Evolutionary conservation across 208 protist genomes (phyloP), one percentile per base, ranked within the genome.

Genomic region (Leptomonas pyrrhocoris): DNA sequence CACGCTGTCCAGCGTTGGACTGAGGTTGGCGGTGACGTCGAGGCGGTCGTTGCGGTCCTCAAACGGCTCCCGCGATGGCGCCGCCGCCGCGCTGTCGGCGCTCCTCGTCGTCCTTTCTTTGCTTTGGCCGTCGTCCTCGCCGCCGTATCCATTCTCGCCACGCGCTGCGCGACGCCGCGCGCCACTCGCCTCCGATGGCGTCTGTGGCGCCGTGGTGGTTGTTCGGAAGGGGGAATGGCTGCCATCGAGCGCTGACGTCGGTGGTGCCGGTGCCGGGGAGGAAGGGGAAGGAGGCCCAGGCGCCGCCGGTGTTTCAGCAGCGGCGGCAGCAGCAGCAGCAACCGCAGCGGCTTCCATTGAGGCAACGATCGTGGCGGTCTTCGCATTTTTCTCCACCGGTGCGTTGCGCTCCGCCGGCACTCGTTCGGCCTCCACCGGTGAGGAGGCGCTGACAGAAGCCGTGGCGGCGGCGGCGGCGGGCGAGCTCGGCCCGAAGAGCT

Each of bases 1-100:
- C 9, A 90, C 85, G 59, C 79, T 82, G 50, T 83, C 79, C 51
- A 92, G 66, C 16, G 91, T 56, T 2, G 90, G 86, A 58, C 73
- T 93, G 11, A 96, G 76, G 49, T 96, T 93, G 7, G 84, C 74
- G 0, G 82, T 86, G n/a, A 96, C 16, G 63, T 95, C 87, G 5
- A 95, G 54, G 0, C 76, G 60, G 36, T 92, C 86, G 38, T 89
- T 77, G 59, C 68, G 57, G 23, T 86, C 80, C 0, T 40, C 66
- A 42, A 78, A 85, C 15, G 80, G 80, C 55, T 85, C 80, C 8
- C 76, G 74, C 12, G 60, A 55, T 19, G 28, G 27, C n/a, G 71
- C 27, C 38, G 2, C 23, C 12, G 23, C 27, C 4, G 11, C 16
- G 38, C 2, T 31, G 31, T 38, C 25, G 38, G 8, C 25, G 51